Conservation (phyloP, 2,329 filamentous ascomycete species). For the Arachnomyces sp. region DNA sequence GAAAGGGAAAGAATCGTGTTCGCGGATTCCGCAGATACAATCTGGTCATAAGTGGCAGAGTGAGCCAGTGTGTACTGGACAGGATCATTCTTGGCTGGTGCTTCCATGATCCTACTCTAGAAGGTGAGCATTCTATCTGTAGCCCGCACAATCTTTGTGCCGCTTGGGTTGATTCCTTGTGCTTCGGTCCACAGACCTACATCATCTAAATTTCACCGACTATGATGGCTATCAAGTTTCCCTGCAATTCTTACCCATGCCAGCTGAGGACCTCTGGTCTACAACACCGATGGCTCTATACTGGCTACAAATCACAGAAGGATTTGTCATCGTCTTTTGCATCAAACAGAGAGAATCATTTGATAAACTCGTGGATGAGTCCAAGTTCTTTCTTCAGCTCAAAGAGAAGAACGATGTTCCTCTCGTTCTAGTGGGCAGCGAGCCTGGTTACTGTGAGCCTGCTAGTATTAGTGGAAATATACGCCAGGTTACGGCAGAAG, state of each 20-base stretch:
- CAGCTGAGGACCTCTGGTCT: not conserved
- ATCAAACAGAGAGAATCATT: constrained; percentile 1
- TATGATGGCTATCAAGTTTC: not conserved
- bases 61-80: not conserved
- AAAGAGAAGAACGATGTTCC: not conserved
- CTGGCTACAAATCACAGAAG: not conserved
- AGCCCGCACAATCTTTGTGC: not conserved
- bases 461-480: not conserved
- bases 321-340: constrained; percentile 2
- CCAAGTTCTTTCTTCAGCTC: not conserved
- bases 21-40: not conserved
- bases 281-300: not conserved
- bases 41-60: not conserved
- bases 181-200: not conserved
- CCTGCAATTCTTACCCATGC: not conserved
- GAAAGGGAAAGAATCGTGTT: no score
- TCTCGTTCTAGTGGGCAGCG: not conserved
- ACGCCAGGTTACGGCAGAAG: constrained; percentile 1
- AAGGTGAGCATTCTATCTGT: not conserved
- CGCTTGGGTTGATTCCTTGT: no score
- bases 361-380: not conserved
- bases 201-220: not conserved
- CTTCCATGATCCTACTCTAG: constrained; percentile 1
- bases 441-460: constrained; percentile 1
- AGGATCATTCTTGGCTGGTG: constrained; percentile 1